Evolutionary conservation across 23 red algal genomes (phyloP), one percentile per base, ranked within the genome.

Genomic region (Gracilaria domingensis): DNA sequence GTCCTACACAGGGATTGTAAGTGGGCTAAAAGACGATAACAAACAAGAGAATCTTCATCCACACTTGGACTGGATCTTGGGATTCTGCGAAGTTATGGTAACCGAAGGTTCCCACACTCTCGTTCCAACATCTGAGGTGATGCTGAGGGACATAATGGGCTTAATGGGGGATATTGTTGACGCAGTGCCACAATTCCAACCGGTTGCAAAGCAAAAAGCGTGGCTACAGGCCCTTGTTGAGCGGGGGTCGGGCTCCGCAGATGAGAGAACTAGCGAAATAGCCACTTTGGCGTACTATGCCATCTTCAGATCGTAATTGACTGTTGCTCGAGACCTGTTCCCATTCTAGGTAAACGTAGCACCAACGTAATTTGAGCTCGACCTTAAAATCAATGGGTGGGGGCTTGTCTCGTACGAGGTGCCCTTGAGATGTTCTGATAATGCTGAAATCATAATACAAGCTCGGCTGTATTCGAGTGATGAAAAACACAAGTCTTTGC

Each of bases 1-100:
- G 59, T 93, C 97, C 0, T 99, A 93, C 84, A 96, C 88, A 55
- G 90, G 94, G 12, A 91, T 96, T 40, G 93, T 99, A 38, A 92
- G 95, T 44, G 97, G 95, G 58, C 67, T 96, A 34, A 79, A 80
- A 60, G 87, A 86, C 20, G 95, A 92, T 26, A 66, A 78, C 55
- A 97, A 93, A 73, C 89, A 90, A 73, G 83, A 80, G 48, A 42
- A 94, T 33, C 74, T 97, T 21, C 54, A 59, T 42, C 72, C 90
- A 44, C 80, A 97, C 82, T 69, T 93, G 21, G 90, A 93, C 54
- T 97, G 95, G 95, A 83, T 97, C 21, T 9, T 97, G 7, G 38
- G 37, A 2, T 97, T 93, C 62, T 93, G 90, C 25, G 95, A 97
- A 80, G 79, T 75, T 2, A 80, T 97, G 28, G 79, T 81, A 12